Percentiles rank a stretch among this genome's conserved stretches.
Conservation (phyloP, 2,329 filamentous ascomycete species). For the Zasmidium cellare region DNA sequence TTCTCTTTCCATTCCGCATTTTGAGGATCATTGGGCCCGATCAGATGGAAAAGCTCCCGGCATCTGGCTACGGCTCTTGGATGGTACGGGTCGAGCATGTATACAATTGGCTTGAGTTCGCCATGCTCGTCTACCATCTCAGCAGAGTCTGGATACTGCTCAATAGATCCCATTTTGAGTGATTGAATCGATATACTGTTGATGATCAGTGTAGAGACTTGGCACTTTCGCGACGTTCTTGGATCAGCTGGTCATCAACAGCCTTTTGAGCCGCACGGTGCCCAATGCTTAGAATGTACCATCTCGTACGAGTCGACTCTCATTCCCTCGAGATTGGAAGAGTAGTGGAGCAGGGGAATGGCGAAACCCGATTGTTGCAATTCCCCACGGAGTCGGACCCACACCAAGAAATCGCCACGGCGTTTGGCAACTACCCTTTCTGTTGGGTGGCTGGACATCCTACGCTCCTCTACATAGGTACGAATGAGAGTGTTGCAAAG, state of each 20-base stretch:
- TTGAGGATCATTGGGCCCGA: neutral
- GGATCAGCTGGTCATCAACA: no score
- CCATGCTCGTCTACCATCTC: neutral
- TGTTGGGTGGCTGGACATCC: neutral
- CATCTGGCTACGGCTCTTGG: neutral
- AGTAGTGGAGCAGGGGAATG: no score
- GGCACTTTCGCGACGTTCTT: no score
- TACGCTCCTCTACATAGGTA: neutral
- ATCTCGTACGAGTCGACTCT: no score
- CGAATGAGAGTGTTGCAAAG: neutral
- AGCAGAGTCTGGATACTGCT: neutral
- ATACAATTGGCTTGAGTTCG: neutral
- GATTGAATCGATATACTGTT: neutral
- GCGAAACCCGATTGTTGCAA: neutral
- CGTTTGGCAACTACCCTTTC: neutral
- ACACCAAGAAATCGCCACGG: neutral
- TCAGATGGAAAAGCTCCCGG: neutral
- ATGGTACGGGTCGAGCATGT: neutral
- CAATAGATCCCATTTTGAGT: neutral
- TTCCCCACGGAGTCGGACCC: neutral
- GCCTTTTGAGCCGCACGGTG: no score
- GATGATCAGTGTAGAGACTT: no score
- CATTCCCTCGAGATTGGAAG: no score
- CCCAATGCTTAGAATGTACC: no score
- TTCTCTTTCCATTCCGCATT: neutral